Evolutionary conservation across 2,329 filamentous ascomycete species (phyloP).

Genomic region (Teratosphaeria epicoccoides): DNA sequence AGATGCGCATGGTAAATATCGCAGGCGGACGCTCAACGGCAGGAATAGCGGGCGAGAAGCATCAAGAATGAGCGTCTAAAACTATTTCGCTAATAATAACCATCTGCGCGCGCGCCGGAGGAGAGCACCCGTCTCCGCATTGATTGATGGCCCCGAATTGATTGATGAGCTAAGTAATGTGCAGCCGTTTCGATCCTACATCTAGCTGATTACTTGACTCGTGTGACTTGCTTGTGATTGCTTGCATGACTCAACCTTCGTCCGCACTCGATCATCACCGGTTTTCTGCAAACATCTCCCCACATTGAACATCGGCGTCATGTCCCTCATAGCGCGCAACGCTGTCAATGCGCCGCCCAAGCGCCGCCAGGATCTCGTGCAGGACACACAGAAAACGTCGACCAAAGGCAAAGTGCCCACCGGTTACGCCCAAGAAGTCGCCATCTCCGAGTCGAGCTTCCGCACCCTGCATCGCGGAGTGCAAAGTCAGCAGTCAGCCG

Average conservation of each 20-base stretch:
- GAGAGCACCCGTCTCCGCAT: neutral
- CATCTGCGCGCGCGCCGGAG: neutral
- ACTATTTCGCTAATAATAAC: neutral
- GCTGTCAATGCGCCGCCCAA: constrained; percentile 25
- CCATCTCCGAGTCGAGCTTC: constrained; percentile 84
- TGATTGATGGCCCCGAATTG: neutral
- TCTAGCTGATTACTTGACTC: neutral
- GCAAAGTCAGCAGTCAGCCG: constrained; percentile 35
- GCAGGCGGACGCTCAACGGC: neutral
- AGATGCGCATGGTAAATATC: constrained; percentile 11
- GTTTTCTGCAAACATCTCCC: no score
- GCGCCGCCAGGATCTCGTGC: constrained; percentile 16
- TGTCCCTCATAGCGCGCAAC: constrained; percentile 26
- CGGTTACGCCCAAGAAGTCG: constrained; percentile 77
- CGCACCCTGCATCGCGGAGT: constrained; percentile 76
- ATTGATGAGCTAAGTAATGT: neutral
- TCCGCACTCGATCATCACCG: neutral
- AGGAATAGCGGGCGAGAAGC: neutral
- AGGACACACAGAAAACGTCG: constrained; percentile 22
- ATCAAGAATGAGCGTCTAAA: neutral
- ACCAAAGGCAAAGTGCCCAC: constrained; percentile 47
- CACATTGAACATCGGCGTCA: no score
- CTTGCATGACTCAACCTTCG: neutral
- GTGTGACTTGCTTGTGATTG: neutral
- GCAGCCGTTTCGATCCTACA: no score